A percentile compares a stretch with the other conserved stretches of the same genome.
Evolutionary conservation across 1,139 yeast species (phyloP).

Genomic region (Wickerhamomyces sp.): DNA sequence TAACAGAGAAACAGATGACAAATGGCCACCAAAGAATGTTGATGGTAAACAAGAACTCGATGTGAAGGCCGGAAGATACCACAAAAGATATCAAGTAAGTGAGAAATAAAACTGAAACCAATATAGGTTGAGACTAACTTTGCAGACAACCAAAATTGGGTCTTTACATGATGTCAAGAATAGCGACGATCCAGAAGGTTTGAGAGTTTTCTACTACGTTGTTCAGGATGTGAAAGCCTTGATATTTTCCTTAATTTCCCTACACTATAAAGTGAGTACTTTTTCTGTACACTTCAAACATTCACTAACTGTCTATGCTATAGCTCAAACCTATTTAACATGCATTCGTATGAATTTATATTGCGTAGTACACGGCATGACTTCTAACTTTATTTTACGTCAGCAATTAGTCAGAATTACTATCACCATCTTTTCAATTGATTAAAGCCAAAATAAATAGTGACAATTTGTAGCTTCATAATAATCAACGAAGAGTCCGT

Average conservation of each 20-base stretch:
- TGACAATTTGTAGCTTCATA: no score
- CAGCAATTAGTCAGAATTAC: no score
- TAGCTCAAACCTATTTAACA: no score
- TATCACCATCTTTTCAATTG: no score
- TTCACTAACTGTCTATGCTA: no score
- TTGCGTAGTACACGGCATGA: no score
- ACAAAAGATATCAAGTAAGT: slow-evolving; percentile 30
- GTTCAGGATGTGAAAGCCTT: slow-evolving; percentile 40
- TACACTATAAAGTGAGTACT: slow-evolving; percentile 37
- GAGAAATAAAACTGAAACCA: no score
- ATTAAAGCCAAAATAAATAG: no score
- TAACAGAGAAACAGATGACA: slow-evolving; percentile 31
- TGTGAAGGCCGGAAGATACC: slow-evolving; percentile 33
- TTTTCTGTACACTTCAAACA: no score
- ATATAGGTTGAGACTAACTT: slow-evolving; percentile 3
- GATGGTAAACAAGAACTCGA: slow-evolving; percentile 43
- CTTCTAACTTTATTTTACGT: no score
- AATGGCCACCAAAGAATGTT: slow-evolving; percentile 37
- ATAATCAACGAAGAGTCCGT: no score
- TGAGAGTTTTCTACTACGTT: slow-evolving; percentile 39
- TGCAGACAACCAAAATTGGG: slow-evolving; percentile 34
- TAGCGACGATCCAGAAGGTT: slow-evolving; percentile 38
- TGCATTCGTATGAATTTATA: no score
- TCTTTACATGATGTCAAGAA: slow-evolving; percentile 34
- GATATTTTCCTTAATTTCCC: slow-evolving; percentile 36